A percentile compares a stretch with the other conserved stretches of the same genome.
Evolutionary conservation across 176 grass and related monocot species (phyloP).

Genomic region (Triticum turgidum): DNA sequence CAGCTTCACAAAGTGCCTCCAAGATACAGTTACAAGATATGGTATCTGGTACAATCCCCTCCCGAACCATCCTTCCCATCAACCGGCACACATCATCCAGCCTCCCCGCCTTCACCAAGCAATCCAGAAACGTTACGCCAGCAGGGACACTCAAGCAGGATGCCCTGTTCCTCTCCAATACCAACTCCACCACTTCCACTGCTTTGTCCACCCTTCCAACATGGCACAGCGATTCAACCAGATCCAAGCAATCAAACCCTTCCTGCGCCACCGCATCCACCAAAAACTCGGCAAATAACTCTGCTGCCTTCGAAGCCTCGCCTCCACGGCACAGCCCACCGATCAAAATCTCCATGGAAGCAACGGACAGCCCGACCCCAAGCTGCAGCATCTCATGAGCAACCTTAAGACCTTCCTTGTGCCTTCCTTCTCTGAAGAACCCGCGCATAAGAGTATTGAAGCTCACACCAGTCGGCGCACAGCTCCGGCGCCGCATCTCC

Average conservation of each 20-base stretch:
- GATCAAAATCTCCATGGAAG: slow-evolving; percentile 67
- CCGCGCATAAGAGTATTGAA: slow-evolving; percentile 83
- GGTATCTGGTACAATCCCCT: slow-evolving; percentile 50
- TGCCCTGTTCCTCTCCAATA: slow-evolving; percentile 41
- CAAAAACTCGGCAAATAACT: slow-evolving; percentile 56
- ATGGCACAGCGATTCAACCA: slow-evolving; percentile 54
- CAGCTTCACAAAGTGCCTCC: slow-evolving; percentile 61
- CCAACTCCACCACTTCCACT: slow-evolving; percentile 47
- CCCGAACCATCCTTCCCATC: slow-evolving; percentile 53
- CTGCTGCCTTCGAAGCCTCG: slow-evolving; percentile 34
- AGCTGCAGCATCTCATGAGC: slow-evolving; percentile 83
- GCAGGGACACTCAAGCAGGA: slow-evolving; percentile 47
- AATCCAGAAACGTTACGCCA: slow-evolving; percentile 56
- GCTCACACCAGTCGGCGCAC: slow-evolving; percentile 52
- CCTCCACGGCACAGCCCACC: slow-evolving; percentile 47
- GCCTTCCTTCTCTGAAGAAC: slow-evolving; percentile 60
- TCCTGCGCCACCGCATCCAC: slow-evolving; percentile 44
- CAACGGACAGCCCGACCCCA: slow-evolving; percentile 44
- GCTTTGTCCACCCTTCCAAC: slow-evolving; percentile 39
- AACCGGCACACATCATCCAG: slow-evolving; percentile 38
- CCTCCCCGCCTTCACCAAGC: slow-evolving; percentile 38
- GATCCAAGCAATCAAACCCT: slow-evolving; percentile 57
- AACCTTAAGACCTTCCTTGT: slow-evolving; percentile 57
- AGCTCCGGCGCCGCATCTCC: slow-evolving; percentile 50
- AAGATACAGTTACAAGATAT: slow-evolving; percentile 66